Evolutionary conservation across 129 eudicot species (phyloP).

Genomic region (Apium graveolens): DNA sequence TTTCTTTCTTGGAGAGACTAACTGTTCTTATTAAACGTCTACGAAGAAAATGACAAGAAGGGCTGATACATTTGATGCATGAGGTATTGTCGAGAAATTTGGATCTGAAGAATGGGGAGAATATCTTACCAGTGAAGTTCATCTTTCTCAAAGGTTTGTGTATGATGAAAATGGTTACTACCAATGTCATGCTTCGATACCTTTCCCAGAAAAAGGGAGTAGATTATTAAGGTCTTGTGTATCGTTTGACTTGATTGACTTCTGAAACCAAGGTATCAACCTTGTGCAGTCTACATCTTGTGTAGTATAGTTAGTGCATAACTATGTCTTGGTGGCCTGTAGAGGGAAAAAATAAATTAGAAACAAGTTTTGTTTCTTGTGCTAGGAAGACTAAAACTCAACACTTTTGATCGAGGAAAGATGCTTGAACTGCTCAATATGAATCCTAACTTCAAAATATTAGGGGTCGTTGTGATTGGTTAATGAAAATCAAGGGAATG

Average conservation of each 20-base stretch:
- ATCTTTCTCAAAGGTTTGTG: conserved; percentile 83
- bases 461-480: too few species aligned
- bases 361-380: neutral
- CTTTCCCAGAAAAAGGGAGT: conserved; percentile 53
- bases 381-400: neutral
- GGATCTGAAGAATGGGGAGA: conserved; percentile 95
- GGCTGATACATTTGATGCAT: conserved; percentile 67
- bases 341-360: neutral
- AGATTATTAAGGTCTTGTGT: conserved; percentile 13
- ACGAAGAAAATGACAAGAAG: conserved; percentile 34
- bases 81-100: conserved; percentile 50
- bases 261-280: neutral
- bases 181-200: conserved; percentile 80
- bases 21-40: conserved; percentile 4
- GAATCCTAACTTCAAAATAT: too few species aligned
- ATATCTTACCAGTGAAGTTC: conserved; percentile 64
- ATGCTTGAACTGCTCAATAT: neutral
- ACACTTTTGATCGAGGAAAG: neutral
- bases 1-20: neutral
- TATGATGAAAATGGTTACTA: conserved; percentile 80
- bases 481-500: too few species aligned
- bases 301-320: neutral
- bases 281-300: neutral
- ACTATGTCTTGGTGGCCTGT: neutral
- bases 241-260: neutral